Base-by-base conservation (phyloP, 805 yeast genomes). In the Cyberlindnera maritima region DNA sequence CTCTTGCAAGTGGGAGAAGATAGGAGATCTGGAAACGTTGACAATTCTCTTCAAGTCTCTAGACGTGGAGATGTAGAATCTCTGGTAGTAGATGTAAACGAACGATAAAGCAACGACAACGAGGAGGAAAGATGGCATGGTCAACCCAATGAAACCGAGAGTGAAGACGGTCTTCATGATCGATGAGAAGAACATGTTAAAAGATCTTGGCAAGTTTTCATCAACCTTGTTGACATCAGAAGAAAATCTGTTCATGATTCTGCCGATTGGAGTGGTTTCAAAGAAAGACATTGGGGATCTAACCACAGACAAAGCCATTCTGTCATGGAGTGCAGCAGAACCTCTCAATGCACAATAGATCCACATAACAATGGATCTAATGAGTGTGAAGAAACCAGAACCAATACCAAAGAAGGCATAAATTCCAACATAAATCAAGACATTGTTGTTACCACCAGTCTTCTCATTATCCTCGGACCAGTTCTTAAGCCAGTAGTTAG, bases 1-100 rank as follows among this genome's bases (percentile, higher is more conserved):
- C 60, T 90, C 97, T 60, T 87, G 91, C 52, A 90, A 74, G 55
- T 85, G 89, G 0, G 96, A 85, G 69, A 78, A 85, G 15, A 88
- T 80, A 3, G 96, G 96, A 47, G 88, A 79, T 58, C 79, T 75
- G 5, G 92, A 75, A 19, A 81, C 73, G 44, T 86, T 80, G 39
- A 78, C 80, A 43, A 88, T 69, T 58, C 96, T 76, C 61, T 86
- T 87, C 57, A 89, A 70, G 61, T 89, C 96, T 57, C 96, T 76
- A 9, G 90, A 78, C 1, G 88, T 75, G 4, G 80, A 72, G 51
- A 83, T 75, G 63, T 85, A 90, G 64, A 74, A 84, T 41, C 70
- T 69, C 63, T 88, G 96, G 61, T 83, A 86, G 63, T 84, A 82
- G 39, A 77, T 62, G 65, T 88, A 89, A 41, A 88, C 62, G 28